Evolutionary conservation across 2,329 filamentous ascomycete species (phyloP), one percentile per base, ranked within the genome.

Genomic region (Volutella citrinella): DNA sequence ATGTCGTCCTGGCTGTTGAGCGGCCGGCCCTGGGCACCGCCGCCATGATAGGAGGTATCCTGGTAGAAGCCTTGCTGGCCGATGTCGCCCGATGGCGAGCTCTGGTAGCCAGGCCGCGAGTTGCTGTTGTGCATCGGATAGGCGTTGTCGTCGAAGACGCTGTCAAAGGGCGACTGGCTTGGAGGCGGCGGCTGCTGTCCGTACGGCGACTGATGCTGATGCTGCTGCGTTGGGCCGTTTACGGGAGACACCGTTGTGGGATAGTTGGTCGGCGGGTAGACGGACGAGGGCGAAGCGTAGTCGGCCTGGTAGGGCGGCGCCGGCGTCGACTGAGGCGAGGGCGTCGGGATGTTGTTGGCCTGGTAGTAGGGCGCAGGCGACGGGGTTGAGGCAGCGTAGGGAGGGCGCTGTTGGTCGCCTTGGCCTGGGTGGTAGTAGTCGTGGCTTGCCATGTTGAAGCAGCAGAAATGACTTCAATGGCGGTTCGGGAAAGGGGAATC

Each of bases 91-190:
- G 51, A 65, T 56, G 52, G 63, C 54, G 52, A 60, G 32, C 39
- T 39, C 43, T 55, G 38, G 46, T 59, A 38, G 30, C 49, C 20
- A 12, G 8, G 8, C 9, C 8, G 20, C 8, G 20, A 22, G 20
- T 22, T 51, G n/a, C 69, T 63, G 51, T 69, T 70, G 52, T 70
- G 70, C 31, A 72, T 65, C 36, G 79, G 77, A 54, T 85, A 84
- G 37, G 73, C 70, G 61, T 80, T 69, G 57, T 85, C 81, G 59
- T 84, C 80, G 57, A 84, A 84, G 36, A 80, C 76, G 29, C 74
- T 76, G 34, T 79, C 76, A 55, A 84, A 83, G 9, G 81, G 80
- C 14, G 78, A 73, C 51, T 49, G 64, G 28, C 55, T 59, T 17
- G 58, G 59, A n/a, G n/a, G n/a, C n/a, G n/a, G n/a, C n/a, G n/a